phyloP scores from a whole-genome alignment of 108 stramenopile species.

The Cyclostephanos tholiformis region DNA sequence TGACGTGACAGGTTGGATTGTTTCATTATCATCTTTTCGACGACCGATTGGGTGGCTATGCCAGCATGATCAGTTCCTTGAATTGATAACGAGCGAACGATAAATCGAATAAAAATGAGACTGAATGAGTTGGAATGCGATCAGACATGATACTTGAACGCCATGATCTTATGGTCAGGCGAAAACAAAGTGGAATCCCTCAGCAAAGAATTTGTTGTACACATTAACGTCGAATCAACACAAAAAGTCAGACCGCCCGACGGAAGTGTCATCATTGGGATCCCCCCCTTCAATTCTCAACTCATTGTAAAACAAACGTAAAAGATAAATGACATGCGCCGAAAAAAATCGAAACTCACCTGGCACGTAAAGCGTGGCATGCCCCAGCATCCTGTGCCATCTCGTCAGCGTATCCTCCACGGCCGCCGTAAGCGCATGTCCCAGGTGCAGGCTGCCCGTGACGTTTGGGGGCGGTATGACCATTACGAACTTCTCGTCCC shows the following conservation, averaged over 20 bases:
- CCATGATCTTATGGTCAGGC: neutral
- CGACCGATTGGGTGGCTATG: constrained; percentile 99
- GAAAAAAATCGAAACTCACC: constrained; percentile 47
- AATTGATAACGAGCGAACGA: constrained; percentile 6
- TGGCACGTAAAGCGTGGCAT: constrained; percentile 97
- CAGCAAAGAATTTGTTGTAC: constrained; percentile 45
- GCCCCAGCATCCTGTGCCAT: constrained; percentile 99
- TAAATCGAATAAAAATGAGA: neutral
- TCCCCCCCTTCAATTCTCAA: constrained; percentile 1
- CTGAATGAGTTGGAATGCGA: constrained; percentile 4
- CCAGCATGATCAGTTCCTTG: constrained; percentile 98
- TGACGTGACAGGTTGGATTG: constrained; percentile 90
- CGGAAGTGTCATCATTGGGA: constrained; percentile 46
- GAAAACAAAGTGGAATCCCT: constrained; percentile 18
- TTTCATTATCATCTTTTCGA: constrained; percentile 98
- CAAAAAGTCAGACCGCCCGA: constrained; percentile 47
- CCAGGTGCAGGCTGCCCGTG: constrained; percentile 96
- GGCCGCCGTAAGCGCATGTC: constrained; percentile 98
- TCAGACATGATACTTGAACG: neutral
- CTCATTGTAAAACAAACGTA: neutral
- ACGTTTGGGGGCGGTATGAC: constrained; percentile 99
- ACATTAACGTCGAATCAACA: constrained; percentile 57
- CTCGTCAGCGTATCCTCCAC: constrained; percentile 97
- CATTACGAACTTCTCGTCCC: constrained; percentile 97
- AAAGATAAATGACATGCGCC: neutral